Conservation (phyloP, 176 grass and related monocot genomes). For the Thinopyrum elongatum region DNA sequence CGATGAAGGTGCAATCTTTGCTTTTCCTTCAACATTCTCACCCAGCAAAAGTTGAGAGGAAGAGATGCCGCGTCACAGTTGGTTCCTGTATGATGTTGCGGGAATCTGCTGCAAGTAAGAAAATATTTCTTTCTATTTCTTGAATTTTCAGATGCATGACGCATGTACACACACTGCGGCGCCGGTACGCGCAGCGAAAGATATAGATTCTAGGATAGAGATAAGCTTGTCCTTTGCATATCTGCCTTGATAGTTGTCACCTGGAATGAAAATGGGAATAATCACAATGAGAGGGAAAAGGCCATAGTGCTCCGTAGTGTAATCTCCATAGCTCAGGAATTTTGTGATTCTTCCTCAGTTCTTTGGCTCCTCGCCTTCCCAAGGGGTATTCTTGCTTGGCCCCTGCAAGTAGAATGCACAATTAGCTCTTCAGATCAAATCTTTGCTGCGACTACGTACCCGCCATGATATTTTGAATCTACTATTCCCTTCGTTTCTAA, state of each 20-base stretch:
- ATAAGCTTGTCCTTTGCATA: conserved; percentile 30
- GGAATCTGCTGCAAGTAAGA: conserved; percentile 34
- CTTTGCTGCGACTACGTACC: not conserved
- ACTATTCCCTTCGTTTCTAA: too few species aligned
- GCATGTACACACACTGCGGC: conserved; percentile 35
- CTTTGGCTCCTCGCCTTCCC: conserved; percentile 33
- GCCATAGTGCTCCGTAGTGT: conserved; percentile 28
- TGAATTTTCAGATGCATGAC: conserved; percentile 28
- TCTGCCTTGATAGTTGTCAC: conserved; percentile 18
- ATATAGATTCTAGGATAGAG: conserved; percentile 33
- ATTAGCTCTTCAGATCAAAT: conserved; percentile 5
- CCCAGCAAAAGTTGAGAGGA: conserved; percentile 7
- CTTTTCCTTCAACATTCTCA: conserved; percentile 22
- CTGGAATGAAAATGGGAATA: conserved; percentile 11
- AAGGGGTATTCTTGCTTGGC: conserved; percentile 16
- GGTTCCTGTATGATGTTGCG: conserved; percentile 35
- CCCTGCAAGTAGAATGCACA: conserved; percentile 12
- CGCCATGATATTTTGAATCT: not conserved
- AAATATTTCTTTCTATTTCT: not conserved
- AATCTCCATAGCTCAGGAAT: conserved; percentile 45
- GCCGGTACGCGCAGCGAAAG: not conserved
- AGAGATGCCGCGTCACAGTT: conserved; percentile 30
- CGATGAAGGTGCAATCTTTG: conserved; percentile 33
- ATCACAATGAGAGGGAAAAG: conserved; percentile 1
- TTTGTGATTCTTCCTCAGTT: conserved; percentile 22